A percentile compares a stretch with the other conserved stretches of the same genome.
Evolutionary conservation across 306 rosid genomes (phyloP).

Genomic region (Argentina anserina): DNA sequence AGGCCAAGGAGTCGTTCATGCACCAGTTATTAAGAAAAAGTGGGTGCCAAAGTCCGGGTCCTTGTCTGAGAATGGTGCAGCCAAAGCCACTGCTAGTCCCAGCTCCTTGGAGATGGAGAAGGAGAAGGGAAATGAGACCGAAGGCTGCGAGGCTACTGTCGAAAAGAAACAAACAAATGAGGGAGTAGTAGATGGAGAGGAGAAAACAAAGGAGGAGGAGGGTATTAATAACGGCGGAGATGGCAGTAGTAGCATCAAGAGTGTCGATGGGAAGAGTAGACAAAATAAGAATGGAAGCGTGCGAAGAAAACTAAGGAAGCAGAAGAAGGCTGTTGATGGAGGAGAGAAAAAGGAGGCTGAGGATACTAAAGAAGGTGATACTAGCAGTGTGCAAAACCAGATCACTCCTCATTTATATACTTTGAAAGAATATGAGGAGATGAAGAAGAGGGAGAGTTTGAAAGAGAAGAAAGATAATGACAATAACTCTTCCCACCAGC

Average conservation of each 20-base stretch:
- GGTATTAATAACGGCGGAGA: no score
- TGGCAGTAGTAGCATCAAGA: not conserved
- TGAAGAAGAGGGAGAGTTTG: not conserved
- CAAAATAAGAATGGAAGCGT: not conserved
- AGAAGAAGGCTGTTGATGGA: not conserved
- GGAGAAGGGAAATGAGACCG: no score
- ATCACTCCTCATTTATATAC: not conserved
- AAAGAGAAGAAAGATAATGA: not conserved
- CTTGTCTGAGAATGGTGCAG: no score
- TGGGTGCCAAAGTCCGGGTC: no score
- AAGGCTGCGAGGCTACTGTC: no score
- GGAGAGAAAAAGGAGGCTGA: not conserved
- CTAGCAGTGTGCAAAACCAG: not conserved
- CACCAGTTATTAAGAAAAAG: no score
- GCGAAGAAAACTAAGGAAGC: not conserved
- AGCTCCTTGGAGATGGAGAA: no score
- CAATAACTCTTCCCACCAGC: not conserved
- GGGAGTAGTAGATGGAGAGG: no score
- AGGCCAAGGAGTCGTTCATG: not conserved
- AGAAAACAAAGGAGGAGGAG: no score
- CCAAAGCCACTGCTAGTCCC: no score
- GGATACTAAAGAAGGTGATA: not conserved
- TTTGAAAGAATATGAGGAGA: not conserved
- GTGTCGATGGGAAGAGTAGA: not conserved
- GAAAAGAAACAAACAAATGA: no score